Evolutionary conservation across 2,329 filamentous ascomycete genomes (phyloP), one percentile per base, ranked within the genome.

Genomic region (Paradendryphiella salina): DNA sequence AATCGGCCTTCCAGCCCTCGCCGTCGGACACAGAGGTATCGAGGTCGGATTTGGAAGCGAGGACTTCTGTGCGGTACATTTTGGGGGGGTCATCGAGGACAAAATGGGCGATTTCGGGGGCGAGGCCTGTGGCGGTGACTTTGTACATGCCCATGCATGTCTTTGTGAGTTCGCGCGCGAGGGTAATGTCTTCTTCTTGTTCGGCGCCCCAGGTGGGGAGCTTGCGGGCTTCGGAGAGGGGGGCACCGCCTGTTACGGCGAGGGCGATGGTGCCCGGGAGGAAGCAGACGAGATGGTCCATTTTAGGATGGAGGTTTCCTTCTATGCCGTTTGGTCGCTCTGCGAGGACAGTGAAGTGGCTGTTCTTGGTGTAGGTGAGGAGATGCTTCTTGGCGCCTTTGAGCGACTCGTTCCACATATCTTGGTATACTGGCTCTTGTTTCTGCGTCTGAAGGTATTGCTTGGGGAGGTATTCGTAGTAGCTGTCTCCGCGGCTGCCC

Each of bases 141-240:
- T 90, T 88, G 77, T 99, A 99, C 85, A 95, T 99, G 66, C 89
- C 92, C 89, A 93, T 96, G 80, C 94, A 99, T 1, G 94, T 97
- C 54, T 96, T 93, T 79, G 89, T 96, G 49, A 99, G 79, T 77
- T 99, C 93, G 59, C 85, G 85, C 1, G 94, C 91, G 21, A 99
- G 84, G 54, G 84, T 76, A 77, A 99, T 92, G 70, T 97, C 90
- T 54, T 88, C 87, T 51, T 96, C 91, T 64, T 95, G 86, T 69
- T 87, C 82, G 59, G 84, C 80, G 28, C 82, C 85, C 94, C 94
- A 97, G 13, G 66, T 67, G 0, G 84, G 77, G 1, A 82, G 77
- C 69, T 88, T 87, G 60, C 84, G 86, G 10, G 93, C 93, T 67
- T 91, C 84, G 0, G 82, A 80, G 52, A 96, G 84, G 0, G 87